Evolutionary conservation across 2,329 filamentous ascomycete genomes (phyloP), one percentile per base, ranked within the genome.

Genomic region (Ophiostoma australiae): DNA sequence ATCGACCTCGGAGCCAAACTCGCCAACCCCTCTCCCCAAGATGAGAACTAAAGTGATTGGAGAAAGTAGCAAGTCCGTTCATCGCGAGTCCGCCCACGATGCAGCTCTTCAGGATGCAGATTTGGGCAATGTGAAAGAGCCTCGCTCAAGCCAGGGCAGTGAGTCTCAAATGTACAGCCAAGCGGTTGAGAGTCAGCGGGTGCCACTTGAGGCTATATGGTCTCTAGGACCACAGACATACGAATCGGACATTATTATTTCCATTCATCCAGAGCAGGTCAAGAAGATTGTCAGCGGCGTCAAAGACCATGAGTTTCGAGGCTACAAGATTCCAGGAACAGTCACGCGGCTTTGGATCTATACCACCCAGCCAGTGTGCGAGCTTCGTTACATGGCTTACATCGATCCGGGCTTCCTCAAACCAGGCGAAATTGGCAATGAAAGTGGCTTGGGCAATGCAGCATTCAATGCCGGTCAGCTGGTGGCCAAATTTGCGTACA

Each of bases 271-370:
- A 0, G 76, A 82, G 8, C 80, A 83, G 1, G 81, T 88, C n/a
- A 76, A 79, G 7, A 77, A 81, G 15, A 85, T 90, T 44, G 74
- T 84, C 11, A 77, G 80, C 11, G 83, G 86, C 1, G 79, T 77
- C 2, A 84, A 85, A 70, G 81, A 86, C 70, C 83, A 89, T 75
- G 82, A 90, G 69, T 85, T 86, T 72, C 82, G 87, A 63, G 78
- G 80, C 20, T 89, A 86, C 79, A 83, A 81, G 68, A 82, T 90
- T 31, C 86, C 87, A 1, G 76, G 80, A 3, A 80, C 82, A 20
- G 85, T 89, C 5, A 80, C 78, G 23, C 86, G 88, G n/a, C 82
- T 89, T 74, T 91, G 89, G 89, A 80, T 90, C 20, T 88, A 89
- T 74, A 81, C 82, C 20, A 86, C 80, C 20, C 78, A 76, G 41